Evolutionary conservation across 164 flowering plant species (phyloP).

Genomic region (Buxus sempervirens): DNA sequence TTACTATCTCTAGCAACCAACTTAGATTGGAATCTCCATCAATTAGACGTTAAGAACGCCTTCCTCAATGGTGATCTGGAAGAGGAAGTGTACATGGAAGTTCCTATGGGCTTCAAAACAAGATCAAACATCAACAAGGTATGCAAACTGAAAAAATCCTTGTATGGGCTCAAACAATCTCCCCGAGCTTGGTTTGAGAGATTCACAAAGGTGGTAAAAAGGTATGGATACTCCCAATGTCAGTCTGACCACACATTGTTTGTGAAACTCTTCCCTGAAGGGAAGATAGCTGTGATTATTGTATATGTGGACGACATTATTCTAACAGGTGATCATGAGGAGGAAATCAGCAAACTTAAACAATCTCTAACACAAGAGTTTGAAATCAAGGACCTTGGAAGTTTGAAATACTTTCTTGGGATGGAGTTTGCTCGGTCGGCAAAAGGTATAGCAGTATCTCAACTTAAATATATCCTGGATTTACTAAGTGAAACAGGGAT

Average conservation of each 20-base stretch:
- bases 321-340: neutral
- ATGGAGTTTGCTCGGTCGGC: conserved; percentile 6
- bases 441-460: neutral
- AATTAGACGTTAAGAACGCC: neutral
- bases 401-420: conserved; percentile 11
- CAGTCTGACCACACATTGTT: conserved; percentile 10
- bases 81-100: neutral
- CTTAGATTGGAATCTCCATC: neutral
- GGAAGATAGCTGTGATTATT: neutral
- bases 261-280: neutral
- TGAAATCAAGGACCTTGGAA: conserved; percentile 10
- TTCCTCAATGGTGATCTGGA: neutral
- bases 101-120: neutral
- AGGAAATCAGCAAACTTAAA: neutral
- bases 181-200: conserved; percentile 16
- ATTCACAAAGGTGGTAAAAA: conserved; percentile 4
- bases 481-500: neutral
- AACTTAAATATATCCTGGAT: conserved; percentile 8
- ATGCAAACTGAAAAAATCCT: neutral
- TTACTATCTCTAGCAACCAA: neutral
- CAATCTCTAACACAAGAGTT: neutral
- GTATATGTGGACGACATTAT: conserved; percentile 12
- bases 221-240: conserved; percentile 1
- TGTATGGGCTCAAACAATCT: conserved; percentile 17
- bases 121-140: neutral